Percentiles rank a stretch among this genome's conserved stretches.
phyloP scores from a whole-genome alignment of 345 rosid genomes.

The Syzygium grande region DNA sequence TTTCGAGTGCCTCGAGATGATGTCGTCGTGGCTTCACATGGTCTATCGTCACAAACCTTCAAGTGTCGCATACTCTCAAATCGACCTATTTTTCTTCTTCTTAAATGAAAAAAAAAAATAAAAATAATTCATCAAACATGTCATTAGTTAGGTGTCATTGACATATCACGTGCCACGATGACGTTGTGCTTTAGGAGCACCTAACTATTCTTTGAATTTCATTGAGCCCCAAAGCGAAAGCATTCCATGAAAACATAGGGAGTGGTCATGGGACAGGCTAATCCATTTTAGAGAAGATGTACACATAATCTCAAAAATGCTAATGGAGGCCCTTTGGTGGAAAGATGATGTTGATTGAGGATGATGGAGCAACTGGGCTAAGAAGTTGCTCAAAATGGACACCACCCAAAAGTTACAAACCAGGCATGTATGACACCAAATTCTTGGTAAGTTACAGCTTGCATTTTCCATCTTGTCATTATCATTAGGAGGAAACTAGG shows the following conservation, averaged over 20 bases:
- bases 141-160: not conserved
- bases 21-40: too few relatives aligned
- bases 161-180: not conserved
- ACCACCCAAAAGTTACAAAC: not conserved
- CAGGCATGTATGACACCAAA: not conserved
- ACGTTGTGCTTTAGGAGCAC: not conserved
- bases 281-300: not conserved
- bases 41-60: too few relatives aligned
- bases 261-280: not conserved
- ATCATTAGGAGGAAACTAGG: not conserved
- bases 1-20: not conserved
- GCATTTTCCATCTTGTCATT: not conserved
- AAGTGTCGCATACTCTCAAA: not conserved
- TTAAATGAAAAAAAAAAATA: not conserved
- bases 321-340: not conserved
- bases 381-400: not conserved
- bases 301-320: not conserved
- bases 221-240: not conserved
- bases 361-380: not conserved
- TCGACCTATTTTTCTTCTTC: not conserved
- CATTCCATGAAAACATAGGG: not conserved
- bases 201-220: not conserved
- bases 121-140: not conserved
- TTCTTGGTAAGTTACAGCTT: not conserved
- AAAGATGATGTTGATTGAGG: not conserved